Evolutionary conservation across 345 rosid genomes (phyloP), one percentile per base, ranked within the genome.

Genomic region (Gossypium ekmanianum): DNA sequence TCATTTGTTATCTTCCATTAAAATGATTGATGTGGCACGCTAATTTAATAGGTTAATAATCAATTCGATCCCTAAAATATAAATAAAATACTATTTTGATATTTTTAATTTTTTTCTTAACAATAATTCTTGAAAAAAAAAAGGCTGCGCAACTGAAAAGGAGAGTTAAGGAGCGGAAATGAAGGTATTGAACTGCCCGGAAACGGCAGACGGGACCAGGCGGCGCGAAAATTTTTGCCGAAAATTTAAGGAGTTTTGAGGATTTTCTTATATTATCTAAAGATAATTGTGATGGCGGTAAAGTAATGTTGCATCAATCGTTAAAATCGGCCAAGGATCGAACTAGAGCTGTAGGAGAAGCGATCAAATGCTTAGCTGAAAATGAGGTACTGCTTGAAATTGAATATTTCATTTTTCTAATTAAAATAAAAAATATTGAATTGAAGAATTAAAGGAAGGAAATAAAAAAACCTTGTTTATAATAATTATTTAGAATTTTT

Each of bases 311-410:
- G n/a, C 80, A 76, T 79, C 77, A 77, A 34, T 80, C 54, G 81
- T 71, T 89, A 44, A 76, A 62, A 75, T 84, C 88, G 50, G 83
- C 88, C 9, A 88, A 89, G 51, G 91, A 87, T 65, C 88, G 91
- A 83, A 91, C 97, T 13, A 77, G 75, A 73, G 90, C 79, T 39
- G 85, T 94, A 71, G 97, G 85, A 56, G 77, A 75, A 57, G 94
- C 82, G 48, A 85, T 92, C 76, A 87, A 79, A 70, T 78, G 86
- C 74, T 81, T 94, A 78, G 89, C 78, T 65, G 91, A 83, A 74
- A 83, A 81, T 79, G 82, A 85, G 95, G 95, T 94, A 79, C 72
- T 68, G 22, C 51, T 80, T 22, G 14, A 63, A 65, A 24, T 57
- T 79, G 39, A 7, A 14, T 34, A 34, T 34, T 34, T 34, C 39